Evolutionary conservation across 148 eudicot genomes (phyloP), one percentile per base, ranked within the genome.

Genomic region (Chenopodium berlandieri): DNA sequence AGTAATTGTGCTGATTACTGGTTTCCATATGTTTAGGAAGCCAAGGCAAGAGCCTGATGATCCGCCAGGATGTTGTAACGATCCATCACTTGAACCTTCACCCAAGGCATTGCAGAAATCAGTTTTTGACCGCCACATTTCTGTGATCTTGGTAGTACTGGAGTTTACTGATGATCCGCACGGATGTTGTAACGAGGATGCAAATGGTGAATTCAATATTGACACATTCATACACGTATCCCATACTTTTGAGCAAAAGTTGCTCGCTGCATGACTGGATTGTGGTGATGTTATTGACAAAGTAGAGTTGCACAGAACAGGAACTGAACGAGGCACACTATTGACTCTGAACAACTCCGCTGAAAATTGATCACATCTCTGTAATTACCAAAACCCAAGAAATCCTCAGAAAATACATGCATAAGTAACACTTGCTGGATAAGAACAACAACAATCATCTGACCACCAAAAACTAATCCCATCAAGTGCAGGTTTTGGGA

Each of bases 341-440:
- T 85, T 71, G 20, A 81, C 73, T 76, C 82, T 82, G 83, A 87
- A 92, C 22, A 94, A 80, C 70, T 90, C 92, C 46, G 83, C 91
- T 25, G 98, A 91, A 82, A 91, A 94, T 77, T 77, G 93, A 87
- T 93, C 95, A 62, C 97, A 94, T 79, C 84, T 86, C 98, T 94
- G 91, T 54, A 87, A 66, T 66, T 30, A 65, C 19, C 4, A 56
- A 56, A 56, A 56, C 1, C 76, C 47, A 19, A 62, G 40, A 46
- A 4, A 19, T 37, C 1, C 62, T 56, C 62, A 48, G 8, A 22
- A 65, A 71, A 60, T 70, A 70, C 7, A 8, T 22, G 66, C 25
- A 22, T 62, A 62, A 20, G 66, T 56, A 14, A 56, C 63, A 56
- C 63, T 0, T 19, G 4, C 63, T 56, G 22, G n/a, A 56, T 56